These are phyloP conservation scores for Thalassiosira delicatula DNA, from an alignment of 352 stramenopile species.

Conservation along the genomic window DNA sequence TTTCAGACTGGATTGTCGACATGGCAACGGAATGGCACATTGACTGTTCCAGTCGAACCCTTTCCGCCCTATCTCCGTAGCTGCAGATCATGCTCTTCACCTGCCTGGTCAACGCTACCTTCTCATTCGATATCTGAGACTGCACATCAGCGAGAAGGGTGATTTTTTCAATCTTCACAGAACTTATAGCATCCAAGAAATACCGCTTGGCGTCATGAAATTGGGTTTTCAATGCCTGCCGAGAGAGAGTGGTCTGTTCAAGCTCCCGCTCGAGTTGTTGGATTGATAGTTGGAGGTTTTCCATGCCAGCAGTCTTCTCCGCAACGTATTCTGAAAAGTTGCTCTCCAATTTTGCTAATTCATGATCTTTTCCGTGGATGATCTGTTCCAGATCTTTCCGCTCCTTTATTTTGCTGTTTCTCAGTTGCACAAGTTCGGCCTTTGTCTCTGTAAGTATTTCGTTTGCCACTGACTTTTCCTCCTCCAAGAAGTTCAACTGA, in stretches of 20 bases:
- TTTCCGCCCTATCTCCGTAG: constrained; percentile 38
- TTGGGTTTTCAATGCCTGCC: constrained; percentile 36
- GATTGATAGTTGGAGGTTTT: constrained; percentile 36
- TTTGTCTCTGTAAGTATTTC: constrained; percentile 33
- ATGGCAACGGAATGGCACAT: constrained; percentile 54
- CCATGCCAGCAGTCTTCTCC: constrained; percentile 26
- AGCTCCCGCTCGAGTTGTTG: constrained; percentile 40
- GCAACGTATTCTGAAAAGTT: constrained; percentile 9
- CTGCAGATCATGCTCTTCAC: constrained; percentile 35
- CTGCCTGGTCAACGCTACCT: constrained; percentile 38
- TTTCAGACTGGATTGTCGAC: constrained; percentile 31
- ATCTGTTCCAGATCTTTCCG: constrained; percentile 32
- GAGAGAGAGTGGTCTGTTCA: not conserved
- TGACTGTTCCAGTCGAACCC: constrained; percentile 35
- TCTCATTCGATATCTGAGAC: constrained; percentile 39
- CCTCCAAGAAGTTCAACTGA: constrained; percentile 26
- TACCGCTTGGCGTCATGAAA: constrained; percentile 29
- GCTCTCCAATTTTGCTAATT: constrained; percentile 26
- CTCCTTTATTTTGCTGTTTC: constrained; percentile 24
- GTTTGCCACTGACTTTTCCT: constrained; percentile 39
- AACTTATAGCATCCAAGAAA: constrained; percentile 28
- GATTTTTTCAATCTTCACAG: constrained; percentile 45
- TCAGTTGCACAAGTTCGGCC: constrained; percentile 27
- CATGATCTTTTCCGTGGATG: constrained; percentile 43
- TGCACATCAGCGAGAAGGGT: constrained; percentile 48